phyloP scores from a whole-genome alignment of 1,284 basidiomycete species.

The Ceratobasidium theobromae region DNA sequence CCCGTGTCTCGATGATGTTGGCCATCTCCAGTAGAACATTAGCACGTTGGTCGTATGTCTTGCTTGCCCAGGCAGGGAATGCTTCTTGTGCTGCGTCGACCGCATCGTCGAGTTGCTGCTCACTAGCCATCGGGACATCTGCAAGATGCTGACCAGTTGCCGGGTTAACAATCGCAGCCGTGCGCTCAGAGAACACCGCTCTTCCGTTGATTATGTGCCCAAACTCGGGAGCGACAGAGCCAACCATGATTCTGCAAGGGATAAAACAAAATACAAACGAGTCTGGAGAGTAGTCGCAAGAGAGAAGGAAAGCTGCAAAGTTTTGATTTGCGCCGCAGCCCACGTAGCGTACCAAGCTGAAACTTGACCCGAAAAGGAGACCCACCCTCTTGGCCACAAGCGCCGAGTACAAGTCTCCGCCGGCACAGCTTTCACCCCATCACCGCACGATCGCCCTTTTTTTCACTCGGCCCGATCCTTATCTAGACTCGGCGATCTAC shows the following conservation, averaged over 20 bases:
- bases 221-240: background rate
- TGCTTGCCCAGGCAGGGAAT: constrained; percentile 4
- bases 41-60: constrained; percentile 8
- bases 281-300: too few species aligned
- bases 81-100: background rate
- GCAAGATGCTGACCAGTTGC: background rate
- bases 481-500: too few species aligned
- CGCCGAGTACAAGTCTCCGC: too few species aligned
- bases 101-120: constrained; percentile 11
- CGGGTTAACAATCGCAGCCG: background rate
- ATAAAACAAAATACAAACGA: too few species aligned
- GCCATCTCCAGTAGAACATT: background rate
- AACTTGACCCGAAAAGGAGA: too few species aligned
- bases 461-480: too few species aligned
- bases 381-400: too few species aligned
- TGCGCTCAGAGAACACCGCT: background rate
- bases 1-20: background rate
- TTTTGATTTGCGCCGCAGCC: too few species aligned
- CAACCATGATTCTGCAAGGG: background rate
- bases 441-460: too few species aligned
- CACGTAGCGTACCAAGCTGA: too few species aligned
- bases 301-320: too few species aligned
- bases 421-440: too few species aligned
- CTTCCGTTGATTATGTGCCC: constrained; percentile 14
- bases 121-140: background rate